Conservation (phyloP, 2,329 filamentous ascomycete genomes). For the Bipolaris sorokiniana region DNA sequence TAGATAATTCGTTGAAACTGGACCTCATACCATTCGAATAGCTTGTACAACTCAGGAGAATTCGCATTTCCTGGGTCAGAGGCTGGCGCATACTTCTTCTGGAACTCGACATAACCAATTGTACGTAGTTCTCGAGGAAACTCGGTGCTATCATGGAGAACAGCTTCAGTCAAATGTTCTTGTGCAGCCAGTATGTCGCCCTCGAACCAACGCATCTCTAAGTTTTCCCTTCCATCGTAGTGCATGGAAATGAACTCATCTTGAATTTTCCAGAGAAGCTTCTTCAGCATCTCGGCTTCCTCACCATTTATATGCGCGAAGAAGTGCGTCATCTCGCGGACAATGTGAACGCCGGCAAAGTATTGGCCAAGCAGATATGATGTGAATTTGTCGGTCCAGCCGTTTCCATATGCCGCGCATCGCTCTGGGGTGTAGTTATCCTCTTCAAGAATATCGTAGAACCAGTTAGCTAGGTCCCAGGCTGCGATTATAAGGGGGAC, state of each 20-base stretch:
- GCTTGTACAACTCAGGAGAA: neutral
- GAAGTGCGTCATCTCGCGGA: constrained; percentile 15
- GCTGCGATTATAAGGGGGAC: constrained; percentile 11
- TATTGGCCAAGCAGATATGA: constrained; percentile 8
- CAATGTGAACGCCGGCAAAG: constrained; percentile 16
- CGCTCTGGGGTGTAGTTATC: constrained; percentile 2
- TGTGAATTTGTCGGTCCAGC: constrained; percentile 10
- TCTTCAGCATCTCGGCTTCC: constrained; percentile 10
- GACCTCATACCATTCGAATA: constrained; percentile 11
- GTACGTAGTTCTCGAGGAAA: constrained; percentile 5
- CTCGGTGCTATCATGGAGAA: neutral
- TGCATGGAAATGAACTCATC: constrained; percentile 14
- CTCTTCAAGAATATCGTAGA: constrained; percentile 12
- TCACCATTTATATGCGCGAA: constrained; percentile 8
- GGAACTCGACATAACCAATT: constrained; percentile 11
- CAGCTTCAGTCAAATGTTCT: constrained; percentile 6
- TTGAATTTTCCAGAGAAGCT: constrained; percentile 16
- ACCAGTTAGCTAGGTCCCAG: constrained; percentile 15
- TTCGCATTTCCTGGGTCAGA: neutral
- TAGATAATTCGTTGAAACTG: constrained; percentile 14
- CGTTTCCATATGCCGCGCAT: constrained; percentile 6
- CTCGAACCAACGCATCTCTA: constrained; percentile 17
- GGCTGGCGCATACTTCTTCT: constrained; percentile 5
- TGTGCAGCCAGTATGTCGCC: constrained; percentile 16
- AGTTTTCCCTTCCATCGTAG: constrained; percentile 10